Evolutionary conservation across 228 moss, liverwort and hornwort species (phyloP).

Genomic region (Sphagnum magellanicum): DNA sequence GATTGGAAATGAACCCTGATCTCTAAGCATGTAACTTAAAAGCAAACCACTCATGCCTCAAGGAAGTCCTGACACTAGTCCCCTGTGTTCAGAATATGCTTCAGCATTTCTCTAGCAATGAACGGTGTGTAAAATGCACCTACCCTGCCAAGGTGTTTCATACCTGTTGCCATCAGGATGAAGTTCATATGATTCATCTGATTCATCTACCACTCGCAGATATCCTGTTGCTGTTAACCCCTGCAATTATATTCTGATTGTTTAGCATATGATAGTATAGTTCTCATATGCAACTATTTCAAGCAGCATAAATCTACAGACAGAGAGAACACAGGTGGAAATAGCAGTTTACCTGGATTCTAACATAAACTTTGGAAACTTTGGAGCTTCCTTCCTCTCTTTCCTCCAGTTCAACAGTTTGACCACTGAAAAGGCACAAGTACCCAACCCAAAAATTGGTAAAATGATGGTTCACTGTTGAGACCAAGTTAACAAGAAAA

Average conservation of each 20-base stretch:
- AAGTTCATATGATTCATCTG: constrained; percentile 63
- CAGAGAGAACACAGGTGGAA: not conserved
- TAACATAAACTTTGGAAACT: constrained; percentile 38
- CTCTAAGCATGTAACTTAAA: too few relatives aligned
- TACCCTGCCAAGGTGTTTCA: not conserved
- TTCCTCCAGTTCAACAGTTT: constrained; percentile 75
- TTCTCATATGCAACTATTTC: not conserved
- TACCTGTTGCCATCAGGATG: constrained; percentile 91
- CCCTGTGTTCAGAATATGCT: too few relatives aligned
- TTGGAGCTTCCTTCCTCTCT: constrained; percentile 34
- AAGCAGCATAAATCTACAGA: not conserved
- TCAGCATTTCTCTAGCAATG: not conserved
- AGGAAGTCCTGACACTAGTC: too few relatives aligned
- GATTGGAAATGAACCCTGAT: not conserved
- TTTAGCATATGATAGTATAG: too few relatives aligned
- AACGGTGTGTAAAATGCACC: not conserved
- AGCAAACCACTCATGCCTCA: too few relatives aligned
- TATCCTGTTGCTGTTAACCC: constrained; percentile 69
- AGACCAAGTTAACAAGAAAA: not conserved
- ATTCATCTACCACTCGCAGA: constrained; percentile 65
- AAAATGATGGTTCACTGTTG: not conserved
- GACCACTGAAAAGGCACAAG: constrained; percentile 35
- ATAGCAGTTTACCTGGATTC: constrained; percentile 42
- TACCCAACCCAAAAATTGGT: not conserved
- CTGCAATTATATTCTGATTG: constrained; percentile 8